Percentiles rank a stretch among this genome's conserved stretches.
These are phyloP conservation scores for Furcasterigmium furcatum DNA, from an alignment of 2,329 filamentous ascomycete species.

Conservation along the genomic window DNA sequence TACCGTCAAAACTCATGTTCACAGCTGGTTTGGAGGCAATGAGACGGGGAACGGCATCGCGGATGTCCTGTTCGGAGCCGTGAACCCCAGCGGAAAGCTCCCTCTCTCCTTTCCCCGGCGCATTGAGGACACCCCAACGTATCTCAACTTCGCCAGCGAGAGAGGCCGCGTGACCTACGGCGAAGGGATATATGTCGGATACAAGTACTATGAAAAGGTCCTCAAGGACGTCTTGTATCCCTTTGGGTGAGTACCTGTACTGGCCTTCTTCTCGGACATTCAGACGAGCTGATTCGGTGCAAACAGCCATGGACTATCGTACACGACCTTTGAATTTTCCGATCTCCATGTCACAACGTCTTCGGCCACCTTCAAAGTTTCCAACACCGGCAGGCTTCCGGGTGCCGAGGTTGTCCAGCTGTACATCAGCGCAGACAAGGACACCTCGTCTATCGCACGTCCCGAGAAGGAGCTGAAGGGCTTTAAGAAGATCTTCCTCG, in stretches of 20 bases:
- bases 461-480: conserved; percentile 63
- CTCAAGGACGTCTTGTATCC: conserved; percentile 65
- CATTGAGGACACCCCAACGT: conserved; percentile 70
- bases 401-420: conserved; percentile 46
- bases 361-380: conserved; percentile 8
- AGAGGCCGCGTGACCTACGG: conserved; percentile 71
- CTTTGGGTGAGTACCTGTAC: conserved; percentile 49
- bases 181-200: conserved; percentile 79
- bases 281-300: background rate
- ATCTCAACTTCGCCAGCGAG: conserved; percentile 71
- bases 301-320: conserved; percentile 68
- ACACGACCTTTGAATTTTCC: conserved; percentile 64
- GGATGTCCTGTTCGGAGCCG: conserved; percentile 71
- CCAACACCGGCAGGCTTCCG: conserved; percentile 8
- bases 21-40: conserved; percentile 87
- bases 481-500: conserved; percentile 61
- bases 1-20: conserved; percentile 56
- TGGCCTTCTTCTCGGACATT: background rate
- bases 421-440: conserved; percentile 43
- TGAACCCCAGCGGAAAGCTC: conserved; percentile 72
- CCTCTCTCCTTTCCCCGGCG: conserved; percentile 69
- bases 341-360: conserved; percentile 46
- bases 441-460: conserved; percentile 36
- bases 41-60: conserved; percentile 80
- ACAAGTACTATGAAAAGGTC: conserved; percentile 75